Percentiles rank a stretch among this genome's conserved stretches.
phyloP scores from a whole-genome alignment of 805 yeast species.

The Zygosaccharomyces rouxii region DNA sequence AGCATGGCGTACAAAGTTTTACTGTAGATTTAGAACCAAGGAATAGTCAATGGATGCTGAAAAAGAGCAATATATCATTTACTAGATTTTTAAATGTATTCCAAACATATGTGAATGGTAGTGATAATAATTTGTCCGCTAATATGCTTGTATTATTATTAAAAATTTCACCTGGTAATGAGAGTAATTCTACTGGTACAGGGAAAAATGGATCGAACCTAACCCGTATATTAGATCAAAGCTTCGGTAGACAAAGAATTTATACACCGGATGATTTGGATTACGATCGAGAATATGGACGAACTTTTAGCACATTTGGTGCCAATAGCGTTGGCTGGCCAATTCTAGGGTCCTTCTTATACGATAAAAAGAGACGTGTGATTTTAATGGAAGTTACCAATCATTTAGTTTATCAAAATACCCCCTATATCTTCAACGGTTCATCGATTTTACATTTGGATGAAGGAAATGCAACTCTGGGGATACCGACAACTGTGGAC shows the following conservation, averaged over 20 bases:
- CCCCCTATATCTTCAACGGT: constrained; percentile 30
- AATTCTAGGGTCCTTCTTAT: constrained; percentile 35
- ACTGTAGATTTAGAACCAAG: constrained; percentile 55
- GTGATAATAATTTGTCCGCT: constrained; percentile 46
- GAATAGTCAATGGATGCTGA: constrained; percentile 34
- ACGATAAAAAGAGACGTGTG: constrained; percentile 34
- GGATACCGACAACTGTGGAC: constrained; percentile 19
- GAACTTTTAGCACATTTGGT: constrained; percentile 18
- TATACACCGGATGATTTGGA: constrained; percentile 31
- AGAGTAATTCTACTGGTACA: constrained; percentile 14
- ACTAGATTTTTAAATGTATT: constrained; percentile 31
- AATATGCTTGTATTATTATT: constrained; percentile 41
- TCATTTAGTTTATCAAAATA: constrained; percentile 27
- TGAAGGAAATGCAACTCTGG: constrained; percentile 18
- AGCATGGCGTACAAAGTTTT: constrained; percentile 45
- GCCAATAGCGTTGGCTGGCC: constrained; percentile 34
- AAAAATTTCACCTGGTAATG: constrained; percentile 26
- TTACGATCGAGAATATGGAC: constrained; percentile 19
- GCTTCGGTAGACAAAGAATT: constrained; percentile 20
- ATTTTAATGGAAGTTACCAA: constrained; percentile 36
- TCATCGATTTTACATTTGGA: constrained; percentile 23
- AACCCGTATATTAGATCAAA: constrained; percentile 20
- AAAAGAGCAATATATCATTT: constrained; percentile 22
- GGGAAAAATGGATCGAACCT: constrained; percentile 11
- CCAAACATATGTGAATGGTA: constrained; percentile 34